A percentile compares a stretch with the other conserved stretches of the same genome.
Conservation (phyloP, 208 protist species). For the Crithidia sp. region DNA sequence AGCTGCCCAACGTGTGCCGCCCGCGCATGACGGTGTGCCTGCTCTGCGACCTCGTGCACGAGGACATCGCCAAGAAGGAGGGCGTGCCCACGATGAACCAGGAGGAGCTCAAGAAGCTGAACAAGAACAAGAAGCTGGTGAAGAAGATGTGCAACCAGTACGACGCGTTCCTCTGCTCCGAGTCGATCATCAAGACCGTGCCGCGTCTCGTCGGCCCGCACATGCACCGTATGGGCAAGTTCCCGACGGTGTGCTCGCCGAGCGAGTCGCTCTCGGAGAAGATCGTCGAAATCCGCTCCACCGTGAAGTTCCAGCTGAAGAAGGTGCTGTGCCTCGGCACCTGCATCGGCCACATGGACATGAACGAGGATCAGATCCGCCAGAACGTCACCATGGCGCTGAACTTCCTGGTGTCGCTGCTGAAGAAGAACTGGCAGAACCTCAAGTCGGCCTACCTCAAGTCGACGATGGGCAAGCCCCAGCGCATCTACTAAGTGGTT, state of each 20-base stretch:
- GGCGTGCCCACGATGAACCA: slow-evolving; percentile 95
- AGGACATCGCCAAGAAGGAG: slow-evolving; percentile 94
- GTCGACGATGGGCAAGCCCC: slow-evolving; percentile 98
- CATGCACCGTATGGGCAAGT: slow-evolving; percentile 99
- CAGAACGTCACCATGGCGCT: slow-evolving; percentile 97
- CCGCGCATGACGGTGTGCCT: slow-evolving; percentile 96
- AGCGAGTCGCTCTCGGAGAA: slow-evolving; percentile 95
- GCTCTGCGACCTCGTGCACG: slow-evolving; percentile 96
- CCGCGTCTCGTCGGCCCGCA: slow-evolving; percentile 95
- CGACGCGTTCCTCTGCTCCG: slow-evolving; percentile 98
- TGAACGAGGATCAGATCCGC: slow-evolving; percentile 95
- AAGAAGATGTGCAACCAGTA: slow-evolving; percentile 99
- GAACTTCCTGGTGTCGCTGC: slow-evolving; percentile 99
- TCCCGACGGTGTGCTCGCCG: slow-evolving; percentile 96
- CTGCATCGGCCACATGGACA: slow-evolving; percentile 97
- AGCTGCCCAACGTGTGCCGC: slow-evolving; percentile 95
- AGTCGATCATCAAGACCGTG: slow-evolving; percentile 98
- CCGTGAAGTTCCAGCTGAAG: slow-evolving; percentile 99
- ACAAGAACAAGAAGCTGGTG: slow-evolving; percentile 99
- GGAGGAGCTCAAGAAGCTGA: slow-evolving; percentile 99
- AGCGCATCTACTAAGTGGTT: slow-evolving; percentile 96
- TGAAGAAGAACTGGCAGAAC: slow-evolving; percentile 99
- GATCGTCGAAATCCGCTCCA: slow-evolving; percentile 94
- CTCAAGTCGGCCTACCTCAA: slow-evolving; percentile 99
- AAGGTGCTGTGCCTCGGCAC: slow-evolving; percentile 98